Conservation (phyloP, 495 filamentous ascomycete genomes). For the Bryoglossum gracile region DNA sequence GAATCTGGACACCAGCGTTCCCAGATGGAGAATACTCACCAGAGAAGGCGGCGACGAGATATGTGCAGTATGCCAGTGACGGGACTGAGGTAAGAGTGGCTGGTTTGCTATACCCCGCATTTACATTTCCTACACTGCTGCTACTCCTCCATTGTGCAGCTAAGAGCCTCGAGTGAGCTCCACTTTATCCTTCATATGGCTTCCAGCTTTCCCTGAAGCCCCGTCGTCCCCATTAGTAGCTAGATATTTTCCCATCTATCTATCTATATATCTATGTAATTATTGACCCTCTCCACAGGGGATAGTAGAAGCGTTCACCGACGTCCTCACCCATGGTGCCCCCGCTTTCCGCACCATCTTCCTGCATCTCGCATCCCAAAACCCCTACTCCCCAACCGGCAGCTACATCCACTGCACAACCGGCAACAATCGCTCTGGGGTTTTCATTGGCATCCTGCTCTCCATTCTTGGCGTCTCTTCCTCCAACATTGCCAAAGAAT, state of each 20-base stretch:
- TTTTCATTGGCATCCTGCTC: slow-evolving; percentile 50
- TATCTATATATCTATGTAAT: neutral
- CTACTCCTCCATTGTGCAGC: neutral
- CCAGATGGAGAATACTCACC: slow-evolving; percentile 28
- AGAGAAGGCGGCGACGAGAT: slow-evolving; percentile 26
- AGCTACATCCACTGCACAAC: slow-evolving; percentile 37
- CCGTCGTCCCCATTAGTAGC: too few species aligned
- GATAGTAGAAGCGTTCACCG: slow-evolving; percentile 19
- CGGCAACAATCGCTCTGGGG: slow-evolving; percentile 59
- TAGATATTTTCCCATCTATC: too few species aligned
- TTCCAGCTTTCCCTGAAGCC: too few species aligned
- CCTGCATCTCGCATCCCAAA: slow-evolving; percentile 5
- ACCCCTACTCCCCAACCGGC: slow-evolving; percentile 13
- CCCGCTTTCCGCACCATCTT: slow-evolving; percentile 11
- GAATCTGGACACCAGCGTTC: slow-evolving; percentile 34
- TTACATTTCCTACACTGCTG: neutral
- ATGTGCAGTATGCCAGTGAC: slow-evolving; percentile 21
- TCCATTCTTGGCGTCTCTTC: slow-evolving; percentile 33
- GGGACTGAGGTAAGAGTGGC: slow-evolving; percentile 26
- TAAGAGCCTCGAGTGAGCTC: neutral
- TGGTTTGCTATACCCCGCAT: neutral
- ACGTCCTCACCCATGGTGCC: slow-evolving; percentile 21
- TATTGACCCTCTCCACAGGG: slow-evolving; percentile 10
- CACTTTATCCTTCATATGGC: neutral
- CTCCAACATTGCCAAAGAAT: slow-evolving; percentile 31